Conservation (phyloP, 2,329 filamentous ascomycete genomes). For the Cordyceps pruinosa region DNA sequence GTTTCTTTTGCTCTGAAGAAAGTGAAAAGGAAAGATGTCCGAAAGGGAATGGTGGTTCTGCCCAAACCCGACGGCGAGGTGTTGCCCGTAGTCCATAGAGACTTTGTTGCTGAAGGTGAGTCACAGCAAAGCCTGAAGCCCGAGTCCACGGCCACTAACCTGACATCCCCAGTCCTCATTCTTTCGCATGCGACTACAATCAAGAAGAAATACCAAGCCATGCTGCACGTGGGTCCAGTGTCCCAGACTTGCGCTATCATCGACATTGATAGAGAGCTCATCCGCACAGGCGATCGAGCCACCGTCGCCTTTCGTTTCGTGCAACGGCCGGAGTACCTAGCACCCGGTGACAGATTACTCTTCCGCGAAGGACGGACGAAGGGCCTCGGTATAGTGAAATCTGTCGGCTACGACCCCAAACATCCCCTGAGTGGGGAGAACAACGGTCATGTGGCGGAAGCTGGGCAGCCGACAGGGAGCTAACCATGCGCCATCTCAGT, state of each 20-base stretch:
- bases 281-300: conserved; percentile 89
- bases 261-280: conserved; percentile 92
- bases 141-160: not conserved
- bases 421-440: conserved; percentile 1
- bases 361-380: conserved; percentile 95
- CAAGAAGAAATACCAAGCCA: conserved; percentile 93
- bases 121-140: not conserved
- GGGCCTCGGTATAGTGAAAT: conserved; percentile 89
- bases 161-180: conserved; percentile 63
- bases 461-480: not conserved
- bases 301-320: conserved; percentile 92
- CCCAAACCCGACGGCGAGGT: conserved; percentile 71
- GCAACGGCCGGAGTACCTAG: conserved; percentile 86
- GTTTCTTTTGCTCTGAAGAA: conserved; percentile 87
- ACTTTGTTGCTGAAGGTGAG: conserved; percentile 72
- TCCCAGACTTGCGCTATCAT: conserved; percentile 96
- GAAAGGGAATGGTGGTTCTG: conserved; percentile 96
- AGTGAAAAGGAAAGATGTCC: conserved; percentile 81
- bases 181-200: conserved; percentile 95
- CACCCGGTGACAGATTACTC: conserved; percentile 78
- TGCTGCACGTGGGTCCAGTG: conserved; percentile 93
- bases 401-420: conserved; percentile 74
- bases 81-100: conserved; percentile 61
- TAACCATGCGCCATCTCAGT: not conserved
- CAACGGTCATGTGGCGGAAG: not conserved